Percentiles rank a stretch among this genome's conserved stretches.
Evolutionary conservation across 768 basidiomycete species (phyloP).

Genomic region (Trametes punicea): DNA sequence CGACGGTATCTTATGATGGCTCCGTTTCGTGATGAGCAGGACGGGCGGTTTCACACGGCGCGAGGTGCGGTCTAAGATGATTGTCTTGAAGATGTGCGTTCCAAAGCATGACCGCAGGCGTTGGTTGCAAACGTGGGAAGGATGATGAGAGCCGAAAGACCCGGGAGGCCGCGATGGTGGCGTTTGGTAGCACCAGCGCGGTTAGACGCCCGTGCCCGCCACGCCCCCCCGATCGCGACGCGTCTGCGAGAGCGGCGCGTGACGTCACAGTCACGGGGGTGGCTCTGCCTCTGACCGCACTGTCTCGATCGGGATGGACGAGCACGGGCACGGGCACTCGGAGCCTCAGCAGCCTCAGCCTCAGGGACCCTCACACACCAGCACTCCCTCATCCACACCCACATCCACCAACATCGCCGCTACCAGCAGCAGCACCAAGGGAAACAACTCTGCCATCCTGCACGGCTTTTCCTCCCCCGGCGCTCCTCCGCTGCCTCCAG

Average conservation of each 20-base stretch:
- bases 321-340: neutral
- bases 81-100: neutral
- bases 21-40: neutral
- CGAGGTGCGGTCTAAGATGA: no score
- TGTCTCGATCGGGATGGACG: neutral
- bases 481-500: neutral
- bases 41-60: neutral
- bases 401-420: neutral
- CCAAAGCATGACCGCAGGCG: neutral
- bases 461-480: neutral
- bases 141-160: neutral
- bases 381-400: no score
- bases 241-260: neutral
- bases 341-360: neutral
- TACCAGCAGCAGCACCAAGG: neutral
- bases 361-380: no score
- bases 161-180: neutral
- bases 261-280: slow-evolving; percentile 13
- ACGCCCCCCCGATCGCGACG: no score
- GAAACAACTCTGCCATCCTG: neutral
- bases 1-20: no score
- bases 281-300: neutral
- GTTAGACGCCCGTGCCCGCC: neutral
- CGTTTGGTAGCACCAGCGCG: neutral
- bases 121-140: neutral